Percentiles rank a stretch among this genome's conserved stretches.
These are phyloP conservation scores for Sisymbrium irio DNA, from an alignment of 345 rosid genomes.

Conservation along the genomic window DNA sequence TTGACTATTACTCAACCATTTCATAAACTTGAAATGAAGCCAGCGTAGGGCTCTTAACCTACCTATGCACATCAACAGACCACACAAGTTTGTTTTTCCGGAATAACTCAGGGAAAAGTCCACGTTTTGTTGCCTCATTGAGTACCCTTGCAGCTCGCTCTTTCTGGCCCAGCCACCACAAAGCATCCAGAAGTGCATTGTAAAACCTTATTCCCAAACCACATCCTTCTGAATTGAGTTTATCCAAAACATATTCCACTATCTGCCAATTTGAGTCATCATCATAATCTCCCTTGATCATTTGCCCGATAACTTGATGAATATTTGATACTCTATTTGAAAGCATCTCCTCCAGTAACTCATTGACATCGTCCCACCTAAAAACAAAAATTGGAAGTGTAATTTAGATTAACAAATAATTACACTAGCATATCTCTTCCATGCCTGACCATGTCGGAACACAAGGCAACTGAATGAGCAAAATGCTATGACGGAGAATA, in stretches of 20 bases:
- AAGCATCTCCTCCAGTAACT: conserved; percentile 78
- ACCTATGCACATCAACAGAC: conserved; percentile 95
- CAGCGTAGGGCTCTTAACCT: conserved; percentile 3
- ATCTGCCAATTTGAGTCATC: conserved; percentile 92
- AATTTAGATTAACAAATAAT: neutral
- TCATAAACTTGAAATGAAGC: conserved; percentile 12
- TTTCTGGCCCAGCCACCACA: conserved; percentile 94
- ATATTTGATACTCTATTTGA: conserved; percentile 66
- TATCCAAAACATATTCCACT: conserved; percentile 85
- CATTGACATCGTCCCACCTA: conserved; percentile 80
- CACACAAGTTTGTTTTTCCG: conserved; percentile 79
- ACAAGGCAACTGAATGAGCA: conserved; percentile 13
- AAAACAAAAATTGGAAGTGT: conserved; percentile 27
- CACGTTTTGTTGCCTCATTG: conserved; percentile 73
- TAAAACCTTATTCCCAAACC: conserved; percentile 87
- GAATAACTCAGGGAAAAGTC: conserved; percentile 86
- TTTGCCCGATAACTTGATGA: conserved; percentile 88
- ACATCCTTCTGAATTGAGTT: conserved; percentile 84
- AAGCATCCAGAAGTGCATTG: conserved; percentile 86
- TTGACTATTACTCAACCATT: conserved; percentile 13
- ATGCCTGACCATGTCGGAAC: conserved; percentile 4
- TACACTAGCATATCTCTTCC: conserved; percentile 14
- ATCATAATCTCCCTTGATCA: conserved; percentile 91
- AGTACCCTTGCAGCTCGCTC: conserved; percentile 88
- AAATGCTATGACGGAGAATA: neutral